A percentile compares a stretch with the other conserved stretches of the same genome.
Conservation (phyloP, 2,329 filamentous ascomycete species). For the Fusarium fracticaudum region DNA sequence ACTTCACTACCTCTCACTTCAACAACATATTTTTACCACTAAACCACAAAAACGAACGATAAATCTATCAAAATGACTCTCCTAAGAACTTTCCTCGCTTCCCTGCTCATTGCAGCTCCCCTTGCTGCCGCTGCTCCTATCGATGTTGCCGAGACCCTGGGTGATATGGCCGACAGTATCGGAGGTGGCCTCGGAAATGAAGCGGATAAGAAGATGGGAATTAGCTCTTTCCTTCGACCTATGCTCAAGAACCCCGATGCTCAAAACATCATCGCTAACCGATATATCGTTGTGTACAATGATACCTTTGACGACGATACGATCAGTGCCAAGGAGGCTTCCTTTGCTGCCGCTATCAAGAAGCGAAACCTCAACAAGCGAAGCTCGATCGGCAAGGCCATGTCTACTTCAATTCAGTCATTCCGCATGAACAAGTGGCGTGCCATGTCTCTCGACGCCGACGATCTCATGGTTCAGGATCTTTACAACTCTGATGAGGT, state of each 20-base stretch:
- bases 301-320: constrained; percentile 58
- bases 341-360: constrained; percentile 59
- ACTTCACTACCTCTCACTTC: constrained; percentile 40
- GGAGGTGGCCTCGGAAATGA: constrained; percentile 20
- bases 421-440: constrained; percentile 62
- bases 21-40: constrained; percentile 20
- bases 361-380: constrained; percentile 68
- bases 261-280: constrained; percentile 61
- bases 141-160: constrained; percentile 20
- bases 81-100: constrained; percentile 39
- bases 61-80: constrained; percentile 41
- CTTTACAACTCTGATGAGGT: constrained; percentile 61
- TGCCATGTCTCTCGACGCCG: constrained; percentile 62
- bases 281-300: constrained; percentile 74
- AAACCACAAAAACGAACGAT: constrained; percentile 25
- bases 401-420: constrained; percentile 59
- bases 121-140: constrained; percentile 43
- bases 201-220: constrained; percentile 30
- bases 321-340: constrained; percentile 60
- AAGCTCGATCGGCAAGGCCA: constrained; percentile 54
- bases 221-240: constrained; percentile 47
- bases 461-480: constrained; percentile 59
- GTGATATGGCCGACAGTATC: constrained; percentile 29
- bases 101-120: constrained; percentile 39
- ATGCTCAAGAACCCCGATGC: constrained; percentile 61